phyloP scores from a whole-genome alignment of 2,329 filamentous ascomycete species.

The Pseudogymnoascus sp. region DNA sequence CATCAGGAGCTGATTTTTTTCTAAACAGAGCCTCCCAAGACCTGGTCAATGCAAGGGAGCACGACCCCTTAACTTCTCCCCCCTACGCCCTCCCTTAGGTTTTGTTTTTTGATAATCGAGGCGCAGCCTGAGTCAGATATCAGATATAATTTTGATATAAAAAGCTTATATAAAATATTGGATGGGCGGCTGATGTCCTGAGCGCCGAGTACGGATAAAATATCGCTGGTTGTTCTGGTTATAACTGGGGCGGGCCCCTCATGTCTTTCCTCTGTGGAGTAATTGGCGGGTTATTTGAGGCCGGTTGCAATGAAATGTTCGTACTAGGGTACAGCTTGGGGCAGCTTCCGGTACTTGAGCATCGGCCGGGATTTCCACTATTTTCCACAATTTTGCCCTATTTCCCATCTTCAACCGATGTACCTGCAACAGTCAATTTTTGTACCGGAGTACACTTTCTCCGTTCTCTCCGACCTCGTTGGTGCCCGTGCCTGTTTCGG shows the following conservation, averaged over 20 bases:
- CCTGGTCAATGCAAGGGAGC: not conserved
- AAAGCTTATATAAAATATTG: constrained; percentile 3
- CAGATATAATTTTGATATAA: not conserved
- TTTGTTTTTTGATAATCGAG: not conserved
- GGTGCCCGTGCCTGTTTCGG: constrained; percentile 7
- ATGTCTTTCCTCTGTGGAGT: not conserved
- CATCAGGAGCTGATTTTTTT: not conserved
- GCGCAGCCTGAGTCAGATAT: not conserved
- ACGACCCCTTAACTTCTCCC: not conserved
- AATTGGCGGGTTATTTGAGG: constrained; percentile 7
- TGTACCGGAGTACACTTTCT: not conserved
- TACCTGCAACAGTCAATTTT: not conserved
- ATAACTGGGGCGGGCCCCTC: constrained; percentile 4
- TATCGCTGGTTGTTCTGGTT: not conserved
- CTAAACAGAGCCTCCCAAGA: not conserved
- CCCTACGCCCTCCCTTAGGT: not conserved
- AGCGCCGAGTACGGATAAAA: constrained; percentile 1
- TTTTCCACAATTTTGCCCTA: not conserved
- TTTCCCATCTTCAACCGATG: not conserved
- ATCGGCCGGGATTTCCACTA: not conserved
- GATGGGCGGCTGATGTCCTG: constrained; percentile 2
- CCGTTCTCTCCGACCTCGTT: not conserved
- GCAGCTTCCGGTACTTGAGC: not conserved
- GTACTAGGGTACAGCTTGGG: not conserved
- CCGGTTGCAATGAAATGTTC: not conserved